Evolutionary conservation across 202 grass and related monocot genomes (phyloP).

Genomic region (Thinopyrum obtusiflorum): DNA sequence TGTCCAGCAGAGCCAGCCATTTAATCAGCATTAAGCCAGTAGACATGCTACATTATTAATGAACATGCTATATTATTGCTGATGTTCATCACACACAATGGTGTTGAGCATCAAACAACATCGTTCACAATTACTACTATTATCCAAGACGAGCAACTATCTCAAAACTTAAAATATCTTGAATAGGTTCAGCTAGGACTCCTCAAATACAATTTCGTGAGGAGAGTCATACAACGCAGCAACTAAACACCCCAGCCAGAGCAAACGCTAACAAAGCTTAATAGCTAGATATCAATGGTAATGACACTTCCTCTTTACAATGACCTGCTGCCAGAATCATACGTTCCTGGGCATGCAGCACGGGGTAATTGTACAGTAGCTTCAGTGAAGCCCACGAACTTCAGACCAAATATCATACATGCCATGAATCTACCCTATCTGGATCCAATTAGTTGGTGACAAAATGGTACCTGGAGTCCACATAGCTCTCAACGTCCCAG

Average conservation of each 20-base stretch:
- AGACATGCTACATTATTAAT: background rate
- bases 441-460: conserved; percentile 42
- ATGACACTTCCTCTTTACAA: conserved; percentile 29
- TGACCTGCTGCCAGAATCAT: conserved; percentile 19
- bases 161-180: background rate
- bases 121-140: background rate
- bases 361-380: conserved; percentile 26
- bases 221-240: too few species aligned
- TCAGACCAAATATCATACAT: conserved; percentile 4
- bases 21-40: background rate
- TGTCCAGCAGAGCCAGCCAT: background rate
- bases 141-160: background rate
- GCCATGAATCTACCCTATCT: conserved; percentile 1
- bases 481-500: conserved; percentile 90
- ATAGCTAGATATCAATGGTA: conserved; percentile 1
- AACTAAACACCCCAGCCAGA: background rate
- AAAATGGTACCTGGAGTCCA: conserved; percentile 92
- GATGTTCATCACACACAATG: background rate
- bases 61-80: background rate
- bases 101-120: background rate
- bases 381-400: background rate
- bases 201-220: background rate
- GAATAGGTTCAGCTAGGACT: conserved; percentile 3
- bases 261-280: conserved; percentile 13
- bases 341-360: background rate